Evolutionary conservation across 352 stramenopile genomes (phyloP).

Genomic region (Phytophthora colocasiae): DNA sequence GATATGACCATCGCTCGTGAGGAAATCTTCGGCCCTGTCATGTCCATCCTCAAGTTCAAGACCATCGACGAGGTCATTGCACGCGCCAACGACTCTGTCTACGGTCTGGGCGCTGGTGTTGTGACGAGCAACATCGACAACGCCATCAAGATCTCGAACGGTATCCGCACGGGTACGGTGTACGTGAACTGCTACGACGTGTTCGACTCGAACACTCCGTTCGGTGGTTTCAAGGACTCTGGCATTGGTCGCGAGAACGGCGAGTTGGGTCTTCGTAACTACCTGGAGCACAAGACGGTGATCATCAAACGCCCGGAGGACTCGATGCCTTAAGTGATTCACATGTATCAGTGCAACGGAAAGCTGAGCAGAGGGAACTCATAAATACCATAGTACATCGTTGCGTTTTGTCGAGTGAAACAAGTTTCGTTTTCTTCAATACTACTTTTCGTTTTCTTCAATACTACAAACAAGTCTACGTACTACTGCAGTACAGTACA

Average conservation of each 20-base stretch:
- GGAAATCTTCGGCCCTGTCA: neutral
- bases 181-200: slow-evolving; percentile 95
- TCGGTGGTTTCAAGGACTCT: slow-evolving; percentile 89
- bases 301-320: slow-evolving; percentile 65
- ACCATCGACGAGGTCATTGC: slow-evolving; percentile 68
- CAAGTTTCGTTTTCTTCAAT: slow-evolving; percentile 1
- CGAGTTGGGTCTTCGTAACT: slow-evolving; percentile 71
- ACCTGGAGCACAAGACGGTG: slow-evolving; percentile 77
- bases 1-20: slow-evolving; percentile 40
- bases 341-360: slow-evolving; percentile 16
- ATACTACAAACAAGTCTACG: no score
- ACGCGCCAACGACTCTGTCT: slow-evolving; percentile 85
- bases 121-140: slow-evolving; percentile 88
- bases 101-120: slow-evolving; percentile 88
- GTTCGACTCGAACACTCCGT: slow-evolving; percentile 83
- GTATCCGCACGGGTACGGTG: slow-evolving; percentile 90
- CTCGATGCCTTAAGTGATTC: slow-evolving; percentile 43
- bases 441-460: neutral
- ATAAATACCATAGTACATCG: slow-evolving; percentile 13
- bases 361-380: slow-evolving; percentile 19
- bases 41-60: slow-evolving; percentile 7
- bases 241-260: slow-evolving; percentile 82
- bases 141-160: slow-evolving; percentile 84
- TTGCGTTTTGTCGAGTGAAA: slow-evolving; percentile 16
- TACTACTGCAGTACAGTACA: no score